A percentile compares a stretch with the other conserved stretches of the same genome.
Evolutionary conservation across 371 early-diverging fungal species (phyloP).

Genomic region (Choanephora cucurbitarum): DNA sequence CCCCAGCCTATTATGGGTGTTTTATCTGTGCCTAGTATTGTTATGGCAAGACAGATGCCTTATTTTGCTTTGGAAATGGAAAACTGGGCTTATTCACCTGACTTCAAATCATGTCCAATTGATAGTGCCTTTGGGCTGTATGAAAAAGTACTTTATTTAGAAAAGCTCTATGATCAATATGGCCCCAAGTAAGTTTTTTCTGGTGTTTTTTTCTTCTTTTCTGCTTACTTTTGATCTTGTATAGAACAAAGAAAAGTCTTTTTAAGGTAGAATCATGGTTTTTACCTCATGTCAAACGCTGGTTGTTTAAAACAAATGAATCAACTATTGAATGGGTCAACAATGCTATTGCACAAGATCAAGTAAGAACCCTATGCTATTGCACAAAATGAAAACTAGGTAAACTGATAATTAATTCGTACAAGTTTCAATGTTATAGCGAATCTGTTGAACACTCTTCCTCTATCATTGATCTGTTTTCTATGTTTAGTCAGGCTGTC

Average conservation of each 20-base stretch:
- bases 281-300: slow-evolving; percentile 51
- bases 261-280: slow-evolving; percentile 62
- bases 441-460: slow-evolving; percentile 64
- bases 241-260: slow-evolving; percentile 25
- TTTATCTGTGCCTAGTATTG: slow-evolving; percentile 26
- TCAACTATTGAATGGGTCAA: slow-evolving; percentile 52
- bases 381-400: background rate
- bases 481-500: slow-evolving; percentile 66
- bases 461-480: slow-evolving; percentile 69
- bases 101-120: slow-evolving; percentile 27
- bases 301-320: slow-evolving; percentile 45
- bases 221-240: background rate
- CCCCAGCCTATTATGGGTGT: slow-evolving; percentile 7
- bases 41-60: slow-evolving; percentile 39
- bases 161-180: slow-evolving; percentile 27
- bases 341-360: slow-evolving; percentile 52
- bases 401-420: background rate
- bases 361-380: slow-evolving; percentile 25
- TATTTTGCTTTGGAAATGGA: slow-evolving; percentile 46
- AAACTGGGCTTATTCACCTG: slow-evolving; percentile 30
- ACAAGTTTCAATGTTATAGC: slow-evolving; percentile 52
- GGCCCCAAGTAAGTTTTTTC: slow-evolving; percentile 24
- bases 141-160: slow-evolving; percentile 27
- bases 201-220: background rate
- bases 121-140: slow-evolving; percentile 37